Evolutionary conservation across 169 alveolate genomes (phyloP), one percentile per base, ranked within the genome.

Genomic region (Cryptosporidium bovis): DNA sequence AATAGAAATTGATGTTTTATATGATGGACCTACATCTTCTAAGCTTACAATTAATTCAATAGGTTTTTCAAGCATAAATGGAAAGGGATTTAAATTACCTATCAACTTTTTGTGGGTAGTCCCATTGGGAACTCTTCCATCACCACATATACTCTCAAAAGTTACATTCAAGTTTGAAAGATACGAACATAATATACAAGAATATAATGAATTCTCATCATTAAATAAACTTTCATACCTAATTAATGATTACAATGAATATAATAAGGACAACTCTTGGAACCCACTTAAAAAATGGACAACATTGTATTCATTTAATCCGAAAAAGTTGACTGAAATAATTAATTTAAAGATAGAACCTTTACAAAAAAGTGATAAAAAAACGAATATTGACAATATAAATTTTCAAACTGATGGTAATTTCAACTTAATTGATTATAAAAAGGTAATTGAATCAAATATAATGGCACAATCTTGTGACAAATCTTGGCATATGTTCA

Each of bases 241-340:
- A 12, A 18, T n/a, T 24, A 77, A 36, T 24, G 87, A 62, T 24
- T 71, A 77, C 7, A 58, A 48, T 2, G 71, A 77, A 60, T 60
- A 33, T 29, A 77, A 77, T 15, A 34, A 66, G 20, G 77, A 77
- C 33, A 62, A 77, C 15, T 46, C 71, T 34, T 77, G 87, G 87
- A 60, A 77, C 40, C 87, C 87, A n/a, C 51, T 77, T 15, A 77
- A 77, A 27, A 56, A 62, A 53, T 77, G 87, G 87, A 50, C 87
- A 10, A 77, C 87, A 15, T 31, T 77, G 4, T 77, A 29, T 34
- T 36, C 64, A 7, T 77, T 77, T 62, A 40, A 66, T 5, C 16
- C 40, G 4, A 56, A 15, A 31, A 18, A 36, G 20, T 62, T 77
- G 29, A 34, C 60, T 12, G 87, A 77, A 7, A 15, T 77, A 20